Percentiles rank a stretch among this genome's conserved stretches.
Evolutionary conservation across 2,329 filamentous ascomycete species (phyloP).

Genomic region (Pochonia chlamydosporia): DNA sequence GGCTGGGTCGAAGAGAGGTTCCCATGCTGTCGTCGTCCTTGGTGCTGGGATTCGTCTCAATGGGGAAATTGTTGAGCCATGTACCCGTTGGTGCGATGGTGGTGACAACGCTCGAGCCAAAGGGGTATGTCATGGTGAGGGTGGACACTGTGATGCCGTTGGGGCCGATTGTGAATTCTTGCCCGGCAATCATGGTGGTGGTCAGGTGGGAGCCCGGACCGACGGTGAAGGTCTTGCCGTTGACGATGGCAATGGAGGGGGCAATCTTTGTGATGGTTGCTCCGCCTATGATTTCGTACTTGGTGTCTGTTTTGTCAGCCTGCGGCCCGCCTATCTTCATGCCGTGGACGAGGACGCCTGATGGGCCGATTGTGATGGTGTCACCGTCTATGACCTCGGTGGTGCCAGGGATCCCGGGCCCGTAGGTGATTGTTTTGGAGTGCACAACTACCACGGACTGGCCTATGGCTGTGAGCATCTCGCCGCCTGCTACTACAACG

Average conservation of each 20-base stretch:
- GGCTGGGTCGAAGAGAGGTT: constrained; percentile 7
- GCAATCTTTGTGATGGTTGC: constrained; percentile 45
- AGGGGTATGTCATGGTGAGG: constrained; percentile 39
- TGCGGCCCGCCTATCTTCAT: constrained; percentile 36
- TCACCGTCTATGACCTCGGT: constrained; percentile 42
- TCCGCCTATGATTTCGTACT: constrained; percentile 44
- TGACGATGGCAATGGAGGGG: constrained; percentile 43
- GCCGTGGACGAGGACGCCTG: constrained; percentile 34
- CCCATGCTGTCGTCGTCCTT: constrained; percentile 18
- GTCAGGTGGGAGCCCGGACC: constrained; percentile 36
- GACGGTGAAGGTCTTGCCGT: constrained; percentile 44
- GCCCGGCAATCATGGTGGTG: constrained; percentile 41
- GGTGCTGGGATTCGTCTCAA: constrained; percentile 18
- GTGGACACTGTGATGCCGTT: constrained; percentile 40
- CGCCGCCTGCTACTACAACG: constrained; percentile 41
- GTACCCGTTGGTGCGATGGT: constrained; percentile 31
- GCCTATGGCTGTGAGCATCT: constrained; percentile 39
- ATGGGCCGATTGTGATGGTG: constrained; percentile 43
- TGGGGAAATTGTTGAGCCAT: constrained; percentile 14
- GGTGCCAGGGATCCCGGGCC: constrained; percentile 23
- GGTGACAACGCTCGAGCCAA: constrained; percentile 36
- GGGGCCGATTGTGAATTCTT: constrained; percentile 46
- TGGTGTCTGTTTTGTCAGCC: constrained; percentile 29
- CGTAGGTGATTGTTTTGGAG: constrained; percentile 41
- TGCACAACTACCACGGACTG: constrained; percentile 33